Evolutionary conservation across 192 early-diverging fungal genomes (phyloP).

Genomic region (Allomyces javanicus): DNA sequence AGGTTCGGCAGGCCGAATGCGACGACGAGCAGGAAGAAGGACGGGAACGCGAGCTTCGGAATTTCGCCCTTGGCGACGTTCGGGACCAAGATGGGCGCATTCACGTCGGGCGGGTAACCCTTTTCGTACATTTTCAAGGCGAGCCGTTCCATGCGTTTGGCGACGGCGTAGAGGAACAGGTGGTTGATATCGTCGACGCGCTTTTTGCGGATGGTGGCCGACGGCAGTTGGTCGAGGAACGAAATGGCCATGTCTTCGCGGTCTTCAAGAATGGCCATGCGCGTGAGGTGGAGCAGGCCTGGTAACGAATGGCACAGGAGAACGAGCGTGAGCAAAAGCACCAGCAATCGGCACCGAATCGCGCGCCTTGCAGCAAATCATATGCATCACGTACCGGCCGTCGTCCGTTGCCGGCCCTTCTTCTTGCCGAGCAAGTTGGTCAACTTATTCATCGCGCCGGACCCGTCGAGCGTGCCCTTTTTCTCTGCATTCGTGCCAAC

Average conservation of each 20-base stretch:
- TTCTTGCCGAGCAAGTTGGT: constrained; percentile 1
- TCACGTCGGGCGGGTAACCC: constrained; percentile 30
- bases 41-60: constrained; percentile 16
- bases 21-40: constrained; percentile 27
- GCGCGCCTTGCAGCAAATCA: too few relatives aligned
- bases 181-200: constrained; percentile 17
- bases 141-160: constrained; percentile 23
- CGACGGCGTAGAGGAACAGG: constrained; percentile 23
- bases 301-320: too few relatives aligned
- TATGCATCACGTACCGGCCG: neutral
- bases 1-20: constrained; percentile 22
- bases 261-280: constrained; percentile 1
- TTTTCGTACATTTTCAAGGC: constrained; percentile 30
- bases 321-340: too few relatives aligned
- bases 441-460: neutral
- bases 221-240: constrained; percentile 19
- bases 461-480: too few relatives aligned
- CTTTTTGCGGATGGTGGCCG: constrained; percentile 18
- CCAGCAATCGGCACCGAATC: too few relatives aligned
- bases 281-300: neutral
- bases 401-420: neutral
- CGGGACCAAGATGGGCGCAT: constrained; percentile 14
- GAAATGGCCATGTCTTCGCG: constrained; percentile 1
- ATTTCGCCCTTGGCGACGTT: neutral
- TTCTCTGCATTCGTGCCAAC: too few relatives aligned